A percentile compares a stretch with the other conserved stretches of the same genome.
Conservation (phyloP, 352 stramenopile species). For the Pythium brachiatum region DNA sequence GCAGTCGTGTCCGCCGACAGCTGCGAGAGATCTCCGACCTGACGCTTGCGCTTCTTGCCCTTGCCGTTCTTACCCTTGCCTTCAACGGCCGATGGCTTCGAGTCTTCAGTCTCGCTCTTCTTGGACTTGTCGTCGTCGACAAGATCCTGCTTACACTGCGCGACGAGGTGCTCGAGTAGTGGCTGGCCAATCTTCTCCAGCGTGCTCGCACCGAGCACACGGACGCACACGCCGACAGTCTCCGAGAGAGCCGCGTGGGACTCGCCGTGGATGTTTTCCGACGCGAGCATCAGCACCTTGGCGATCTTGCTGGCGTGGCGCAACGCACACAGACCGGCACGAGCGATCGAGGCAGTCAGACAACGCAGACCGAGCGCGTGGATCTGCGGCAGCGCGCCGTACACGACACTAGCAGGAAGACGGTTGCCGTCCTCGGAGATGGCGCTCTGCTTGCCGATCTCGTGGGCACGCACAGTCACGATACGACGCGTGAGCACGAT, state of each 20-base stretch:
- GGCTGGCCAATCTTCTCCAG: conserved; percentile 70
- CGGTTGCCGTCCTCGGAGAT: conserved; percentile 78
- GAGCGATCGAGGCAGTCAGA: conserved; percentile 41
- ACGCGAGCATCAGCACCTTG: conserved; percentile 56
- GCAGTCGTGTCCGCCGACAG: conserved; percentile 31
- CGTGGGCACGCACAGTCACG: conserved; percentile 57
- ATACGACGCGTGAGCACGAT: conserved; percentile 56
- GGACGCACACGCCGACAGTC: conserved; percentile 48
- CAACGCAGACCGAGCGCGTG: conserved; percentile 44
- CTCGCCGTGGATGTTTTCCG: conserved; percentile 36
- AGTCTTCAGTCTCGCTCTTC: conserved; percentile 13
- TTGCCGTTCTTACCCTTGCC: conserved; percentile 38
- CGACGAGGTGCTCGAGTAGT: conserved; percentile 58
- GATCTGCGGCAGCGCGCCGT: conserved; percentile 57
- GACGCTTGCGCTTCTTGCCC: conserved; percentile 85
- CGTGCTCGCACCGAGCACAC: conserved; percentile 57
- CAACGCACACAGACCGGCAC: conserved; percentile 56
- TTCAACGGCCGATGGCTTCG: neutral
- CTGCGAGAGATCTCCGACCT: conserved; percentile 50
- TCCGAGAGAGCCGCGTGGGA: conserved; percentile 47
- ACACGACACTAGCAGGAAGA: conserved; percentile 69
- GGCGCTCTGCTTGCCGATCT: conserved; percentile 79
- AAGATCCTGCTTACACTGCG: conserved; percentile 51
- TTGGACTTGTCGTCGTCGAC: conserved; percentile 25
- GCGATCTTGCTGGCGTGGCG: conserved; percentile 67